phyloP scores from a whole-genome alignment of 495 filamentous ascomycete species.

The Xylaria acuta region DNA sequence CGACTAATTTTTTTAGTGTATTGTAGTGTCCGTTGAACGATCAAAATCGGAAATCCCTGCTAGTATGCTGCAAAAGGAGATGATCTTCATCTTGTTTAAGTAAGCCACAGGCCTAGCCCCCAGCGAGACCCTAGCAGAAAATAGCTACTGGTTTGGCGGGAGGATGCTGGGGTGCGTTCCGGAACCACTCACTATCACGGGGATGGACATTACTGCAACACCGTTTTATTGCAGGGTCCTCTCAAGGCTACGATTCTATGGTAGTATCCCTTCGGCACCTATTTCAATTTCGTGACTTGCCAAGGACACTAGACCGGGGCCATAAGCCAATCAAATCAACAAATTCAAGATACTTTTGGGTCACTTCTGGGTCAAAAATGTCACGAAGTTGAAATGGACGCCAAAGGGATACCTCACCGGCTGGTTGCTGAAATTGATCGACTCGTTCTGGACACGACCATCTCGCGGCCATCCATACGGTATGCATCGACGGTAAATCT shows the following conservation, averaged over 20 bases:
- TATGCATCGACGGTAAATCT: background rate
- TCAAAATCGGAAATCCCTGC: background rate
- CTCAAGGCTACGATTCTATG: background rate
- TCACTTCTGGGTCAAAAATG: no score
- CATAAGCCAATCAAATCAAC: no score
- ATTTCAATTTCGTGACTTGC: no score
- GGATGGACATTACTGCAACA: background rate
- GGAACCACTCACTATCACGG: background rate
- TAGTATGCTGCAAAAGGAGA: background rate
- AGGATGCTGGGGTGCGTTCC: background rate
- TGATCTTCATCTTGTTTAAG: conserved; percentile 18
- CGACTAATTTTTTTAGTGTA: background rate
- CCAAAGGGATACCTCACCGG: background rate
- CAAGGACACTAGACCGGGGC: no score
- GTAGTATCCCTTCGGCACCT: no score
- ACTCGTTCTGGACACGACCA: background rate
- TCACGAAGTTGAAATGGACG: no score
- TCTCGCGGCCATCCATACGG: background rate
- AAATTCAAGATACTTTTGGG: no score
- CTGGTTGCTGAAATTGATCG: background rate
- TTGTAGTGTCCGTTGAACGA: background rate
- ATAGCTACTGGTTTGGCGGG: background rate
- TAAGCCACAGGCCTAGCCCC: background rate
- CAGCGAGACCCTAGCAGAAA: background rate
- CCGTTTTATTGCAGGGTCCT: background rate